Conservation (phyloP, 495 filamentous ascomycete genomes). For the Polyplosphaeria fusca region DNA sequence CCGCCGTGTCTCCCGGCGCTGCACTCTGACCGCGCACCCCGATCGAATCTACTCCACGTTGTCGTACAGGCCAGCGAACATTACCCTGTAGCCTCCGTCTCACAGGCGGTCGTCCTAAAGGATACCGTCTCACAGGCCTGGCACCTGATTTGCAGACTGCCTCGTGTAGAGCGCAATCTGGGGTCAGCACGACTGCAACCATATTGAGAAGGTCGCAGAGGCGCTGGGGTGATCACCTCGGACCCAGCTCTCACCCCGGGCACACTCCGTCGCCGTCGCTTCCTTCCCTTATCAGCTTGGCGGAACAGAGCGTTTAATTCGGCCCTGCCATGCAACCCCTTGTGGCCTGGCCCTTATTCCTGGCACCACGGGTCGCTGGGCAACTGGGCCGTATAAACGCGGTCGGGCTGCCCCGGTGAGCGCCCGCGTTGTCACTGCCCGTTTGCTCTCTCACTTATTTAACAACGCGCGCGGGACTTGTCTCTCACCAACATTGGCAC, state of each 20-base stretch:
- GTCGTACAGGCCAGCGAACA: neutral
- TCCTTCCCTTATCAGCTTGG: constrained; percentile 4
- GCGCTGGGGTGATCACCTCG: neutral
- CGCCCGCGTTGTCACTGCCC: neutral
- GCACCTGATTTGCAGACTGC: neutral
- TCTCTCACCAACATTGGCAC: neutral
- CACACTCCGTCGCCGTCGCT: neutral
- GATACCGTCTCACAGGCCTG: neutral
- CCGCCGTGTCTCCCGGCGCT: neutral
- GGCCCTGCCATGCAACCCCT: neutral
- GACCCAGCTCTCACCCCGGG: neutral
- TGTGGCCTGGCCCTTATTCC: neutral
- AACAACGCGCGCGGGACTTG: neutral
- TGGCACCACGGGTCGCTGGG: neutral
- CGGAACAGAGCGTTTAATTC: neutral
- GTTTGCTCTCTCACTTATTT: neutral
- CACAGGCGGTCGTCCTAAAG: neutral
- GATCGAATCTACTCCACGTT: neutral
- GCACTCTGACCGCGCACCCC: neutral
- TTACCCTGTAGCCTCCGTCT: neutral
- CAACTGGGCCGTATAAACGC: neutral
- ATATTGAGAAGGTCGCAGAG: constrained; percentile 3
- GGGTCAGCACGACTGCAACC: neutral
- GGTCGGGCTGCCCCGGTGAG: neutral
- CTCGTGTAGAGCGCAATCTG: neutral